These are phyloP conservation scores for Cerioporus squamosus DNA, from an alignment of 1,284 basidiomycete genomes.

Conservation along the genomic window DNA sequence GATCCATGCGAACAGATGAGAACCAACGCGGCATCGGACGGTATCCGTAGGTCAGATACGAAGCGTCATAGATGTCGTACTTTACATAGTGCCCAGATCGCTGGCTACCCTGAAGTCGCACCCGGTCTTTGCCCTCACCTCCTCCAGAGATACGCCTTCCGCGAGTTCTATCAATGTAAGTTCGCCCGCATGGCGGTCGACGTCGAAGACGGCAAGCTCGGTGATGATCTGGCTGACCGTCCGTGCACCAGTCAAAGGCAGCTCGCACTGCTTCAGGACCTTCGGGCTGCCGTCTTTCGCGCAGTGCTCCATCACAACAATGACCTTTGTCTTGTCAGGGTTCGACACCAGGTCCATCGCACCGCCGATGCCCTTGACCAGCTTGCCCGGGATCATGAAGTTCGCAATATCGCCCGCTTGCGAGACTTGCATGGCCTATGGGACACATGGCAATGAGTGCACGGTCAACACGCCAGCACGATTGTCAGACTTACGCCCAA, in stretches of 20 bases:
- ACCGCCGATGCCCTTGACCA: constrained; percentile 94
- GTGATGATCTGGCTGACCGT: constrained; percentile 94
- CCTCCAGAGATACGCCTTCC: constrained; percentile 82
- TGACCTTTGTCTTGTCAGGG: constrained; percentile 90
- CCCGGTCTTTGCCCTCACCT: constrained; percentile 88
- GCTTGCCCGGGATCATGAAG: constrained; percentile 96
- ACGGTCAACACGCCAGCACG: neutral
- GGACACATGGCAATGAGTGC: constrained; percentile 15
- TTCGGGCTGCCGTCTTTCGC: constrained; percentile 92
- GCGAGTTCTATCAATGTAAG: constrained; percentile 85
- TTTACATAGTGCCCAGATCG: constrained; percentile 33
- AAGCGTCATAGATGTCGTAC: neutral
- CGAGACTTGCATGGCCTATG: constrained; percentile 92
- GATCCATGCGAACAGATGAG: neutral
- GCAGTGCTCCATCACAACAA: constrained; percentile 90
- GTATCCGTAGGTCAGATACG: constrained; percentile 1
- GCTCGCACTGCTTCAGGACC: constrained; percentile 81
- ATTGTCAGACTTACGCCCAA: constrained; percentile 53
- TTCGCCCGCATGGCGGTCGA: constrained; percentile 77
- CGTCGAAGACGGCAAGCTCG: constrained; percentile 91
- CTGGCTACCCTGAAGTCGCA: constrained; percentile 72
- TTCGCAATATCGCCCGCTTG: constrained; percentile 95
- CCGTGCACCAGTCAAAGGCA: constrained; percentile 89
- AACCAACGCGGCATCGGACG: neutral
- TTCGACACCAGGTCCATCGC: constrained; percentile 98